Percentiles rank a stretch among this genome's conserved stretches.
Conservation (phyloP, 2,329 filamentous ascomycete species). For the Clarireedia monteithiana region DNA sequence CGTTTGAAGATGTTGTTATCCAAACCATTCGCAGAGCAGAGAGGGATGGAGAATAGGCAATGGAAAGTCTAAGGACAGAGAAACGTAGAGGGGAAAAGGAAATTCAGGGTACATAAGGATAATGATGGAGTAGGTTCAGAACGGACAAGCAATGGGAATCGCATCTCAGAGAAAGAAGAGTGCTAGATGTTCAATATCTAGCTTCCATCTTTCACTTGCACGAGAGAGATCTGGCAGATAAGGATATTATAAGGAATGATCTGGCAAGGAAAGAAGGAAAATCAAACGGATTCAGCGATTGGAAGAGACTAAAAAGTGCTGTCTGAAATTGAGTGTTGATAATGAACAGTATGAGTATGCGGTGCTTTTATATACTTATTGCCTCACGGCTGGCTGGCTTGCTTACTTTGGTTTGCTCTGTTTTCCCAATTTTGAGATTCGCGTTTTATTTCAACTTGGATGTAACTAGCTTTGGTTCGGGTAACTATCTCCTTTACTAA, state of each 20-base stretch:
- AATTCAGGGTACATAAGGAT: no score
- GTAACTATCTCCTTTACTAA: neutral
- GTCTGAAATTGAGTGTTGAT: neutral
- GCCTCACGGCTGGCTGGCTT: constrained; percentile 24
- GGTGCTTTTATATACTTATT: constrained; percentile 19
- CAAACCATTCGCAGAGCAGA: no score
- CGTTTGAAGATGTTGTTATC: no score
- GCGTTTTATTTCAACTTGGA: neutral
- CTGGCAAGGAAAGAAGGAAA: neutral
- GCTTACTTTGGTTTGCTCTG: neutral
- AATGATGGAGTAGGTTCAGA: no score
- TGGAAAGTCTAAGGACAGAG: no score
- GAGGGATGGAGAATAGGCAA: no score
- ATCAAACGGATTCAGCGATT: constrained; percentile 10
- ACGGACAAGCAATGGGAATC: no score
- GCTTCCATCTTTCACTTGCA: no score
- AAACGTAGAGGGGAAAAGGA: no score
- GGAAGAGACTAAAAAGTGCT: constrained; percentile 7
- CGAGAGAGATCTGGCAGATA: neutral
- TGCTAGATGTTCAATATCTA: no score
- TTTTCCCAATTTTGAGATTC: neutral
- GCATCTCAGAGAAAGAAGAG: no score
- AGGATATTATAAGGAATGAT: neutral
- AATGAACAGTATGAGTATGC: neutral
- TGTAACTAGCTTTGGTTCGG: neutral